Percentiles rank a stretch among this genome's conserved stretches.
Conservation (phyloP, 2,329 filamentous ascomycete species). For the Monascus ruber region DNA sequence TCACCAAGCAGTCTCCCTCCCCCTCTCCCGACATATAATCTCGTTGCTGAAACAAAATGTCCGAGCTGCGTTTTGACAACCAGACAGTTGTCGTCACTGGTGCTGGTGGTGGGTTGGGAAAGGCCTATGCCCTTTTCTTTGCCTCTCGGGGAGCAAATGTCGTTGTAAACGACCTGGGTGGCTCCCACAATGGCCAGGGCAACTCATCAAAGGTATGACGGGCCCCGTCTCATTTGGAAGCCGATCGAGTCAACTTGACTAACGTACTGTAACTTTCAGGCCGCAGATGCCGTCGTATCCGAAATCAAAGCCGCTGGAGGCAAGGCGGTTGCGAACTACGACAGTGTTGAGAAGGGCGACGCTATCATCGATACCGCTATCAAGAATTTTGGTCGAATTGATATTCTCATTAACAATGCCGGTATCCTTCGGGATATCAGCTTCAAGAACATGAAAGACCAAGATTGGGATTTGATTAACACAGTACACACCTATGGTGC, state of each 20-base stretch:
- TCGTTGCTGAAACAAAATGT: constrained; percentile 35
- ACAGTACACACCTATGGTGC: constrained; percentile 85
- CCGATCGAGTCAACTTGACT: neutral
- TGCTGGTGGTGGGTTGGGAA: constrained; percentile 70
- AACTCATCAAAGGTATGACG: constrained; percentile 64
- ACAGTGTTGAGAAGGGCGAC: constrained; percentile 72
- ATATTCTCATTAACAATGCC: constrained; percentile 95
- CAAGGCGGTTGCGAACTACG: constrained; percentile 95
- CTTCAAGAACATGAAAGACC: constrained; percentile 98
- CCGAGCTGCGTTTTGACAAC: constrained; percentile 70
- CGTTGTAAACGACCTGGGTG: constrained; percentile 93
- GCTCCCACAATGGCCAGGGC: constrained; percentile 86
- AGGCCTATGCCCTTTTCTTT: constrained; percentile 80
- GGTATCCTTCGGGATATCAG: constrained; percentile 89
- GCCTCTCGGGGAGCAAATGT: constrained; percentile 83
- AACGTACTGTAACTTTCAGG: constrained; percentile 44
- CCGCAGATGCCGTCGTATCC: constrained; percentile 38
- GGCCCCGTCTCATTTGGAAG: too few relatives aligned
- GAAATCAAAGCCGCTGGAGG: constrained; percentile 66
- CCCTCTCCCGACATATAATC: constrained; percentile 2
- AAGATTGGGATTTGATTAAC: constrained; percentile 93
- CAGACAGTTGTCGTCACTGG: constrained; percentile 85
- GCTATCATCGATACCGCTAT: constrained; percentile 65
- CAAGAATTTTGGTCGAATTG: constrained; percentile 55
- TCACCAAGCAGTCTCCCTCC: neutral